phyloP scores from a whole-genome alignment of 495 filamentous ascomycete species.

The Annulohypoxylon moriforme region DNA sequence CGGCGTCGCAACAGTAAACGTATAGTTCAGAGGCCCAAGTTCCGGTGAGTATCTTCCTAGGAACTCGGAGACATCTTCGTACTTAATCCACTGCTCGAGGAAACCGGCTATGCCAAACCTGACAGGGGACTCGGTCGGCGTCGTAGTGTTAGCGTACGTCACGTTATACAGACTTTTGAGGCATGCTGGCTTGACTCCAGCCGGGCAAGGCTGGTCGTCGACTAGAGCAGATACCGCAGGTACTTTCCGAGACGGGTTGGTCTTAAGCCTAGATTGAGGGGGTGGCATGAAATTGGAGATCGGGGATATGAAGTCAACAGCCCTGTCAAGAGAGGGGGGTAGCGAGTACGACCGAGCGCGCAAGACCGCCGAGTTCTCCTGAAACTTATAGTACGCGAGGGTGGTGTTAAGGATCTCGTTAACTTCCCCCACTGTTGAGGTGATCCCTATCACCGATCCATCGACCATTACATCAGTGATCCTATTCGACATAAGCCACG shows the following conservation, averaged over 20 bases:
- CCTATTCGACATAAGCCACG: slow-evolving; percentile 51
- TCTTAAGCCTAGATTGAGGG: slow-evolving; percentile 11
- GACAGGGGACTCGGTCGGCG: slow-evolving; percentile 40
- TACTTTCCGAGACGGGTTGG: slow-evolving; percentile 12
- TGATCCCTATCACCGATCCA: slow-evolving; percentile 50
- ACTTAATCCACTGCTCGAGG: slow-evolving; percentile 72
- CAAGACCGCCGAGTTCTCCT: slow-evolving; percentile 40
- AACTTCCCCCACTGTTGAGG: slow-evolving; percentile 47
- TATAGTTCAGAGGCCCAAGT: slow-evolving; percentile 55
- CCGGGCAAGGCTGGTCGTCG: slow-evolving; percentile 41
- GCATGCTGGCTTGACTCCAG: slow-evolving; percentile 52
- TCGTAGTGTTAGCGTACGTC: slow-evolving; percentile 41
- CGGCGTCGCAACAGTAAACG: slow-evolving; percentile 71
- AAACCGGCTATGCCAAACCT: slow-evolving; percentile 76
- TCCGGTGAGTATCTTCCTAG: slow-evolving; percentile 63
- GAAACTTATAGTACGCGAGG: slow-evolving; percentile 51
- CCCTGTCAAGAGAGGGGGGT: slow-evolving; percentile 54
- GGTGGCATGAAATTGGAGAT: slow-evolving; percentile 56
- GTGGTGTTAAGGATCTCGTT: slow-evolving; percentile 55
- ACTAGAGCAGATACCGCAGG: slow-evolving; percentile 9
- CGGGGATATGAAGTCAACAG: slow-evolving; percentile 57
- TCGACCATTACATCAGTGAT: slow-evolving; percentile 44
- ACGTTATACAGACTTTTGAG: slow-evolving; percentile 57
- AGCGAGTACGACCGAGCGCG: slow-evolving; percentile 60
- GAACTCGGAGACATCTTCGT: slow-evolving; percentile 67